Evolutionary conservation across 1,284 basidiomycete species (phyloP).

Genomic region (Leccinum angustisporum): DNA sequence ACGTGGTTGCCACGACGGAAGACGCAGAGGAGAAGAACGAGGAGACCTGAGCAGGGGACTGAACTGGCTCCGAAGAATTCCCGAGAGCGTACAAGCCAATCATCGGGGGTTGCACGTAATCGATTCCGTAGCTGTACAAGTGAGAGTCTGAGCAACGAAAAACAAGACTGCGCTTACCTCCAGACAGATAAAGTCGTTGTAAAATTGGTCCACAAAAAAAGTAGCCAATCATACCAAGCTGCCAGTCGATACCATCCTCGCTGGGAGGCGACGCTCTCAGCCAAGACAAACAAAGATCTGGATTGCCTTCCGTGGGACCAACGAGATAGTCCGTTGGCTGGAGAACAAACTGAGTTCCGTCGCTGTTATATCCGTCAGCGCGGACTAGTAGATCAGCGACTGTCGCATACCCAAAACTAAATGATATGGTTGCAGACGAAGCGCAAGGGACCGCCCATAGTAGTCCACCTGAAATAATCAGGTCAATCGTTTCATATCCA

Average conservation of each 20-base stretch:
- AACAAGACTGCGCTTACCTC: slow-evolving; percentile 48
- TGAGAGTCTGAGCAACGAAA: slow-evolving; percentile 6
- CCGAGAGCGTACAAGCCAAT: slow-evolving; percentile 68
- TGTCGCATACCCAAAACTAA: slow-evolving; percentile 66
- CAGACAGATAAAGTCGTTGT: slow-evolving; percentile 63
- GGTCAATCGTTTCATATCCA: slow-evolving; percentile 3
- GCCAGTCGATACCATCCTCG: slow-evolving; percentile 84
- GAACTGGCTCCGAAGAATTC: slow-evolving; percentile 43
- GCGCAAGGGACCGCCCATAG: slow-evolving; percentile 85
- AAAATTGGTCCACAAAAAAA: neutral
- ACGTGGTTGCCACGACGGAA: slow-evolving; percentile 63
- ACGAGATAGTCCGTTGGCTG: slow-evolving; percentile 84
- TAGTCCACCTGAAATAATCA: slow-evolving; percentile 51
- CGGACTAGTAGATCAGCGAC: neutral
- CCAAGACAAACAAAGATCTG: slow-evolving; percentile 80
- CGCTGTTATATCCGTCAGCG: slow-evolving; percentile 15
- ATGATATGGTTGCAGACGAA: slow-evolving; percentile 62
- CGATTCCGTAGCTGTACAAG: slow-evolving; percentile 65
- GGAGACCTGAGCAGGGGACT: slow-evolving; percentile 44
- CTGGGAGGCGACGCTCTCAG: slow-evolving; percentile 67
- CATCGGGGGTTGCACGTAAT: slow-evolving; percentile 67
- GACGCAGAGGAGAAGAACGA: slow-evolving; percentile 63
- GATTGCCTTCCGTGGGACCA: slow-evolving; percentile 65
- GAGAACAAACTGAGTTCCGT: slow-evolving; percentile 38
- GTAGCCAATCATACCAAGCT: slow-evolving; percentile 51